phyloP scores from a whole-genome alignment of 208 protist species.

The Trypanosoma theileri region DNA sequence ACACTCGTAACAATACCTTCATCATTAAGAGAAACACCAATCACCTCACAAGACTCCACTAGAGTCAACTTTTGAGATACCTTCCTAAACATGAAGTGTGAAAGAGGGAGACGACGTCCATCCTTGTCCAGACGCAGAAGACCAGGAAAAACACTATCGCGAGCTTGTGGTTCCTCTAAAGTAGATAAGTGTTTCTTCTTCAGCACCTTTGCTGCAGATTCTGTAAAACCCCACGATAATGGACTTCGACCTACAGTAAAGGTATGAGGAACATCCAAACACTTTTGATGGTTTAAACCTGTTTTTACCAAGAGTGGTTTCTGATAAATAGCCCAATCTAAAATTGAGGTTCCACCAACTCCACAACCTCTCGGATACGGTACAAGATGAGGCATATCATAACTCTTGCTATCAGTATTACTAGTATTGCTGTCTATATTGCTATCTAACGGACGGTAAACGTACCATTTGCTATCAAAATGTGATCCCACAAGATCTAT shows the following conservation, averaged over 20 bases:
- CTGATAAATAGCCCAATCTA: conserved; percentile 70
- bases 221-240: conserved; percentile 71
- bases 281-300: background rate
- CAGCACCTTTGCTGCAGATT: conserved; percentile 25
- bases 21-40: conserved; percentile 2
- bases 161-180: conserved; percentile 14
- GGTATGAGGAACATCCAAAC: conserved; percentile 25
- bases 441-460: conserved; percentile 12
- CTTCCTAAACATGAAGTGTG: conserved; percentile 25
- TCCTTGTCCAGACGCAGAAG: conserved; percentile 59
- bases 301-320: conserved; percentile 2
- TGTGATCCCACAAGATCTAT: conserved; percentile 17
- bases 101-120: conserved; percentile 51
- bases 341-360: conserved; percentile 50
- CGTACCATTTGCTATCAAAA: conserved; percentile 4
- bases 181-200: conserved; percentile 29
- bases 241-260: conserved; percentile 44
- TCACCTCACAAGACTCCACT: conserved; percentile 17
- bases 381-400: background rate
- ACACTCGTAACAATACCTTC: conserved; percentile 24
- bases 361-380: conserved; percentile 24
- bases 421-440: background rate
- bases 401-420: background rate
- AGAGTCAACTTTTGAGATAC: conserved; percentile 6
- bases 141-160: conserved; percentile 35